These are phyloP conservation scores for Avena eriantha DNA, from an alignment of 176 grass and related monocot genomes.

Conservation along the genomic window DNA sequence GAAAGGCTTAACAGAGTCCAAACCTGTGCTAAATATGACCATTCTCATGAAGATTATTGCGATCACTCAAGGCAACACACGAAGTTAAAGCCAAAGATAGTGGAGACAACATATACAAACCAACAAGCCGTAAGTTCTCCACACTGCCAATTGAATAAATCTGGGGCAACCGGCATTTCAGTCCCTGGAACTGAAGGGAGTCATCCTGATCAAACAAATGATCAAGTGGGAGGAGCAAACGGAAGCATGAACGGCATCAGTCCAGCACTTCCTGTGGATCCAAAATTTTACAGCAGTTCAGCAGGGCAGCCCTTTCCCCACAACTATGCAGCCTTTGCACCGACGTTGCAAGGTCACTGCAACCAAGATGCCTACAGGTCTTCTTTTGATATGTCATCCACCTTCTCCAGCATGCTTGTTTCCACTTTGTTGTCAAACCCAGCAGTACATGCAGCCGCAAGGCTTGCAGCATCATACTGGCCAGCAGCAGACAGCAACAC, in stretches of 20 bases:
- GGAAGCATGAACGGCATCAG: conserved; percentile 48
- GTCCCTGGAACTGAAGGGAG: conserved; percentile 44
- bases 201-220: conserved; percentile 37
- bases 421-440: conserved; percentile 91
- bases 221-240: conserved; percentile 43
- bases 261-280: conserved; percentile 46
- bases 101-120: conserved; percentile 46
- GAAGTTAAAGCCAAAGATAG: conserved; percentile 41
- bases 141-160: conserved; percentile 31
- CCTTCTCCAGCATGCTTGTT: conserved; percentile 79
- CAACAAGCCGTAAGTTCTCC: conserved; percentile 40
- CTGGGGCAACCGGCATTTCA: conserved; percentile 31
- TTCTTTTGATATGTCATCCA: conserved; percentile 69
- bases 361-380: conserved; percentile 72
- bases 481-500: conserved; percentile 53
- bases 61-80: conserved; percentile 52
- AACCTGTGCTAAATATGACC: conserved; percentile 37
- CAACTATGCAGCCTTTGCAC: conserved; percentile 55
- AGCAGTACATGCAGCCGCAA: conserved; percentile 72
- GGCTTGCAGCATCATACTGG: conserved; percentile 84
- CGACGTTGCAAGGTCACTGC: conserved; percentile 60
- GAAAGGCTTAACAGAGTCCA: conserved; percentile 42
- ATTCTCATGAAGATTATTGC: conserved; percentile 38
- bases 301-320: conserved; percentile 51
- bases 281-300: conserved; percentile 42